Evolutionary conservation across 345 rosid genomes (phyloP).

Genomic region (Angophora floribunda): DNA sequence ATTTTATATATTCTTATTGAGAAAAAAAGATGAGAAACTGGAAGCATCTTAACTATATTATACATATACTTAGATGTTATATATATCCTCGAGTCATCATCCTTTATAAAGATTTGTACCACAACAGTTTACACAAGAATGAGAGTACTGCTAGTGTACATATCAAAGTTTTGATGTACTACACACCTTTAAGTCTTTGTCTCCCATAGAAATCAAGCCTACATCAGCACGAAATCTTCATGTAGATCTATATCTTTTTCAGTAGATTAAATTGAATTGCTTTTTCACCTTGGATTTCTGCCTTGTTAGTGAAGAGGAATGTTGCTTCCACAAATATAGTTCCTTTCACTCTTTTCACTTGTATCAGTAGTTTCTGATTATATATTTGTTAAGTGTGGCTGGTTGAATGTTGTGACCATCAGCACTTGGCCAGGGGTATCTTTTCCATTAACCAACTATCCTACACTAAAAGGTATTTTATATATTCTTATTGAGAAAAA

Average conservation of each 20-base stretch:
- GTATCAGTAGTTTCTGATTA: neutral
- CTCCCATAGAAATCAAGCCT: no score
- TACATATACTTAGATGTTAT: neutral
- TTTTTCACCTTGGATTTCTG: neutral
- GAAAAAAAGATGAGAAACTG: neutral
- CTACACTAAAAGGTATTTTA: no score
- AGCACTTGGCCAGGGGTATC: no score
- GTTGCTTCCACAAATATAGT: neutral
- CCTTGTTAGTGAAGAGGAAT: neutral
- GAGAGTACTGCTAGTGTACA: no score
- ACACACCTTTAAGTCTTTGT: no score
- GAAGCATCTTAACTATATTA: neutral
- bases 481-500: neutral
- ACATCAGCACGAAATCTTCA: no score
- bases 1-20: neutral
- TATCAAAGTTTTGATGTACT: no score
- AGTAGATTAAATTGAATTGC: no score
- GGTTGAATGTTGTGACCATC: neutral
- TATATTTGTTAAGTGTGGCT: neutral
- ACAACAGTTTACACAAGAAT: no score
- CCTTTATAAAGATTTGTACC: no score
- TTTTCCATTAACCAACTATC: neutral
- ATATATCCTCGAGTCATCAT: no score
- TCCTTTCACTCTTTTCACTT: neutral
- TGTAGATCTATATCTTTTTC: no score